Evolutionary conservation across 2,329 filamentous ascomycete genomes (phyloP).

Genomic region (Colletotrichum musae): DNA sequence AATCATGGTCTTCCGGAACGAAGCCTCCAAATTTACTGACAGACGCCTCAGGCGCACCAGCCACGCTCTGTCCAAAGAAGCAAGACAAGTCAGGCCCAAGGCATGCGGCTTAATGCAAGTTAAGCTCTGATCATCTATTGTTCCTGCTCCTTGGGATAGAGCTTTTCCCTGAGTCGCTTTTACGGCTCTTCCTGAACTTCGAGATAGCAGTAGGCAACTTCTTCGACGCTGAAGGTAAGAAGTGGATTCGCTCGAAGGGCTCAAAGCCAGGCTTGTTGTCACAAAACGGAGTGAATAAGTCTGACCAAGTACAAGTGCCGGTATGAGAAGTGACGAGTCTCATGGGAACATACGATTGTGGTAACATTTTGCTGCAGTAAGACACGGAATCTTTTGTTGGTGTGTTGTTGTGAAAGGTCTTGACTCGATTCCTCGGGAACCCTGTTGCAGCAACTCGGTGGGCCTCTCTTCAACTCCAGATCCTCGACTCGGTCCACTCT

Average conservation of each 20-base stretch:
- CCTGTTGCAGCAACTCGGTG: slow-evolving; percentile 7
- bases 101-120: slow-evolving; percentile 4
- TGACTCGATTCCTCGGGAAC: slow-evolving; percentile 16
- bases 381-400: slow-evolving; percentile 8
- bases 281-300: neutral
- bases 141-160: neutral
- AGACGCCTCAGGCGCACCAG: neutral
- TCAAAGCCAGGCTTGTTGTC: neutral
- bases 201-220: neutral
- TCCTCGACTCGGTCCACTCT: slow-evolving; percentile 19
- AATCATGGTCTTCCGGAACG: neutral
- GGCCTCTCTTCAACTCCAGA: neutral
- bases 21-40: neutral
- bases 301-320: neutral
- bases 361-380: neutral
- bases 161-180: slow-evolving; percentile 5
- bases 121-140: slow-evolving; percentile 18
- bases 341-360: neutral
- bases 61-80: neutral
- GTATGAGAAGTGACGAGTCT: neutral
- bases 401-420: neutral
- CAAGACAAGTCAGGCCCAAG: slow-evolving; percentile 5
- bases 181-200: slow-evolving; percentile 9
- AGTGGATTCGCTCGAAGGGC: neutral
- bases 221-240: neutral